Conservation (phyloP, 2,329 filamentous ascomycete genomes). For the Fusarium sp. region DNA sequence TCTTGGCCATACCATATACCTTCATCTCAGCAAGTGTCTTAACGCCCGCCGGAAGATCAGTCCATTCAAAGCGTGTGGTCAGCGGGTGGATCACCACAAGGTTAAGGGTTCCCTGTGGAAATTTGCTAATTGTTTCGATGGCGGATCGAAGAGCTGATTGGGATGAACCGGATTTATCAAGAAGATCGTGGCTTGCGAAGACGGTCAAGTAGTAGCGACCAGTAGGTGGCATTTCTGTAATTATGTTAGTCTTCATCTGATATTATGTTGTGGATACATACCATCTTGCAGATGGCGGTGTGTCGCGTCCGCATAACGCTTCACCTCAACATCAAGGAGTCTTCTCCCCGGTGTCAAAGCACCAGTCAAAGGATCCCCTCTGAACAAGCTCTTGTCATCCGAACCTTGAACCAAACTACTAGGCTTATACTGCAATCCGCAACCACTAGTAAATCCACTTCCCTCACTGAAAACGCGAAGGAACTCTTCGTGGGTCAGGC, state of each 20-base stretch:
- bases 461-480: constrained; percentile 17
- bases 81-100: neutral
- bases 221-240: constrained; percentile 12
- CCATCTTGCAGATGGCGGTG: constrained; percentile 8
- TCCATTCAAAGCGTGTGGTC: constrained; percentile 11
- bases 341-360: constrained; percentile 3
- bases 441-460: constrained; percentile 13
- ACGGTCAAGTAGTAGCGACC: constrained; percentile 1
- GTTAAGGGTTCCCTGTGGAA: neutral
- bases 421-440: constrained; percentile 14
- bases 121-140: neutral
- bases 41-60: neutral
- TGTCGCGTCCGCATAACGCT: constrained; percentile 16
- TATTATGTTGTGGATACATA: neutral
- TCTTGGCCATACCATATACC: constrained; percentile 2
- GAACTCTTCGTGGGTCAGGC: constrained; percentile 15
- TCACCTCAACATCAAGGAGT: constrained; percentile 12
- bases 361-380: neutral
- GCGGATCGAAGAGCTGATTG: neutral
- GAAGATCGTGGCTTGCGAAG: constrained; percentile 1
- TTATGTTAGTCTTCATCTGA: neutral
- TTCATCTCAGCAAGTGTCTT: constrained; percentile 9
- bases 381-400: neutral
- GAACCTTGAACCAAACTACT: neutral
- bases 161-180: neutral